These are phyloP conservation scores for Physcomitrellopsis africana DNA, from an alignment of 225 moss, liverwort and hornwort species.

Conservation along the genomic window DNA sequence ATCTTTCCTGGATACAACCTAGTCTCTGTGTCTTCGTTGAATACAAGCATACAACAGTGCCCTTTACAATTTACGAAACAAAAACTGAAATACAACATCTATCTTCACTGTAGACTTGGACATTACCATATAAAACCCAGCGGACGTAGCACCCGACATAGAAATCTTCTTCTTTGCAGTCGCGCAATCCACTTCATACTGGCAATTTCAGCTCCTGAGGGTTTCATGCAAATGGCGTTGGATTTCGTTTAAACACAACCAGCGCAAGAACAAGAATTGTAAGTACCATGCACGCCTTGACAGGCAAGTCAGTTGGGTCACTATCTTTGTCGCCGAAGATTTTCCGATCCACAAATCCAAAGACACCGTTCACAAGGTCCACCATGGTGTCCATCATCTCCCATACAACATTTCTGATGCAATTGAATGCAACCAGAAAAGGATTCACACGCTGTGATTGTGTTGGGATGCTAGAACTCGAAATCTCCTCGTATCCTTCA, in stretches of 20 bases:
- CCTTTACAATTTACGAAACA: constrained; percentile 1
- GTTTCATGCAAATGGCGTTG: constrained; percentile 33
- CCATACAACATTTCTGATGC: constrained; percentile 67
- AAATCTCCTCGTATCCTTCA: constrained; percentile 42
- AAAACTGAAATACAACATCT: constrained; percentile 14
- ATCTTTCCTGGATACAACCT: not conserved
- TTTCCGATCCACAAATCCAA: constrained; percentile 74
- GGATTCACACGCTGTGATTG: constrained; percentile 54
- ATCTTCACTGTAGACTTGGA: constrained; percentile 24
- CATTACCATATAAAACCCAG: not conserved
- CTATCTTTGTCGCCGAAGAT: constrained; percentile 75
- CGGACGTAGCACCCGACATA: not conserved
- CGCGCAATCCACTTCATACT: not conserved
- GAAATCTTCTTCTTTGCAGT: not conserved
- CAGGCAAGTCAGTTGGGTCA: constrained; percentile 69
- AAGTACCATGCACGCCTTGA: constrained; percentile 88
- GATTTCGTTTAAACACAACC: constrained; percentile 72
- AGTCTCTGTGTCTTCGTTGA: constrained; percentile 13
- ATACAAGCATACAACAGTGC: constrained; percentile 5
- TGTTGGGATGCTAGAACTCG: constrained; percentile 33
- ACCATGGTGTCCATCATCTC: constrained; percentile 85
- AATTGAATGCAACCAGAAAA: constrained; percentile 64
- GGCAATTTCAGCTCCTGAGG: not conserved
- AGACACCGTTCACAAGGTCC: constrained; percentile 73
- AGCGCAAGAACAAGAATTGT: constrained; percentile 81